Conservation (phyloP, 345 rosid genomes). For the Sisymbrium irio region DNA sequence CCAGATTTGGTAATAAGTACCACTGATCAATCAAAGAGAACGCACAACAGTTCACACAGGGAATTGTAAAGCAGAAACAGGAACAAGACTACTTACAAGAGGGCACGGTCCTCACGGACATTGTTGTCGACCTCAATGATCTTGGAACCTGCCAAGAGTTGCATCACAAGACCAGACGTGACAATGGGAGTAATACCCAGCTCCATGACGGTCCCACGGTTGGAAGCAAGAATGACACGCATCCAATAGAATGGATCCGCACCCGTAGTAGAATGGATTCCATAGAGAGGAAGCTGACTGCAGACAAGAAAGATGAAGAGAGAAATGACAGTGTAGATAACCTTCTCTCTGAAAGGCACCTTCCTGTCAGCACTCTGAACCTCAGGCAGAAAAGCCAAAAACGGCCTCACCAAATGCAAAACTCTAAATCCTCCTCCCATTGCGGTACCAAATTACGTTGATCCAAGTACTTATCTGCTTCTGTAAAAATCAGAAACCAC, state of each 20-base stretch:
- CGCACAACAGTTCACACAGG: not conserved
- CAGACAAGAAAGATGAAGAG: constrained; percentile 63
- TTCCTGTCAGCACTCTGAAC: constrained; percentile 70
- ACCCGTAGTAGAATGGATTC: constrained; percentile 64
- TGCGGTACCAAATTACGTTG: not conserved
- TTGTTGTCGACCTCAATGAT: constrained; percentile 75
- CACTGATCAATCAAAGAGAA: not conserved
- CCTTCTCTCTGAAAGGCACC: constrained; percentile 69
- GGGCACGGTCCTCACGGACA: constrained; percentile 70
- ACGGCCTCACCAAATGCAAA: constrained; percentile 65
- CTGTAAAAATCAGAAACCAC: constrained; percentile 6
- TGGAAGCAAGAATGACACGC: constrained; percentile 76
- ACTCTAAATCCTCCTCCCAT: constrained; percentile 79
- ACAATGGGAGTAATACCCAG: constrained; percentile 76
- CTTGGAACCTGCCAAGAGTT: constrained; percentile 71
- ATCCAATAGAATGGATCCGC: constrained; percentile 80
- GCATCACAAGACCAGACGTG: constrained; percentile 69
- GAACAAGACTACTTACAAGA: constrained; percentile 42
- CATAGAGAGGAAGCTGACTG: constrained; percentile 78
- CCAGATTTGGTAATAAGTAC: not conserved
- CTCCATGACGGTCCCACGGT: constrained; percentile 77
- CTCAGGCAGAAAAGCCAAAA: constrained; percentile 53
- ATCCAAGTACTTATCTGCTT: constrained; percentile 6
- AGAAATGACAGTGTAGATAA: constrained; percentile 55
- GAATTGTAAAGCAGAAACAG: not conserved